Evolutionary conservation across 2,329 filamentous ascomycete species (phyloP).

Genomic region (Balansia obtecta): DNA sequence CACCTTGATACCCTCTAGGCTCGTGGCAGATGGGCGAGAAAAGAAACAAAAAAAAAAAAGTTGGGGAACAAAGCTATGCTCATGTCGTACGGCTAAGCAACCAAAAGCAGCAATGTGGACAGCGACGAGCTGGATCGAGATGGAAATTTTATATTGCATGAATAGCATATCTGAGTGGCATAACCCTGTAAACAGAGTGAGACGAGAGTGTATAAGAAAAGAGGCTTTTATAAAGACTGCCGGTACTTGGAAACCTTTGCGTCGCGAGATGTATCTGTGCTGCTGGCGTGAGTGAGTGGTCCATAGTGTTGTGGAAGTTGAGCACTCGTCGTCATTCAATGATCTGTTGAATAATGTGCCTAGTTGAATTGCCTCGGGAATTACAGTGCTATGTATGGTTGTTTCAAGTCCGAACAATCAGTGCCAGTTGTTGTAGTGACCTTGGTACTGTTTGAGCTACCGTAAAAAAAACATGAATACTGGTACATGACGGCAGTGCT

Average conservation of each 20-base stretch:
- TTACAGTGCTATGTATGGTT: too few relatives aligned
- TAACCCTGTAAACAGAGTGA: slow-evolving; percentile 6
- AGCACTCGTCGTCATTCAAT: too few relatives aligned
- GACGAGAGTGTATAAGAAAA: slow-evolving; percentile 4
- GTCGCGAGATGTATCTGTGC: not conserved
- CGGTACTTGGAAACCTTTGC: not conserved
- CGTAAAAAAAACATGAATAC: too few relatives aligned
- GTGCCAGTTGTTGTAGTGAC: too few relatives aligned
- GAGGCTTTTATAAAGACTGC: slow-evolving; percentile 2
- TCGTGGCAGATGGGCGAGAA: not conserved
- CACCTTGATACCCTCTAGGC: slow-evolving; percentile 6
- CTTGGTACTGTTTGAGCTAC: too few relatives aligned
- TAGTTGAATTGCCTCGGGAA: too few relatives aligned
- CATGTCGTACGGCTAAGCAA: not conserved
- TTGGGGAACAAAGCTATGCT: not conserved
- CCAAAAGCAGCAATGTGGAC: not conserved
- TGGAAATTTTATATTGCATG: slow-evolving; percentile 1
- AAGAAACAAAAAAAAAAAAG: not conserved
- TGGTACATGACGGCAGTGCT: too few relatives aligned
- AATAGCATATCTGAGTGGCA: slow-evolving; percentile 5
- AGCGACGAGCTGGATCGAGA: not conserved
- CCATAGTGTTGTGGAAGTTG: too few relatives aligned
- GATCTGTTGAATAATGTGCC: too few relatives aligned
- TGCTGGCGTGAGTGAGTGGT: not conserved
- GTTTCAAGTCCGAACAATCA: too few relatives aligned